phyloP scores from a whole-genome alignment of 805 yeast genomes.

The Myxozyma kluyveri region DNA sequence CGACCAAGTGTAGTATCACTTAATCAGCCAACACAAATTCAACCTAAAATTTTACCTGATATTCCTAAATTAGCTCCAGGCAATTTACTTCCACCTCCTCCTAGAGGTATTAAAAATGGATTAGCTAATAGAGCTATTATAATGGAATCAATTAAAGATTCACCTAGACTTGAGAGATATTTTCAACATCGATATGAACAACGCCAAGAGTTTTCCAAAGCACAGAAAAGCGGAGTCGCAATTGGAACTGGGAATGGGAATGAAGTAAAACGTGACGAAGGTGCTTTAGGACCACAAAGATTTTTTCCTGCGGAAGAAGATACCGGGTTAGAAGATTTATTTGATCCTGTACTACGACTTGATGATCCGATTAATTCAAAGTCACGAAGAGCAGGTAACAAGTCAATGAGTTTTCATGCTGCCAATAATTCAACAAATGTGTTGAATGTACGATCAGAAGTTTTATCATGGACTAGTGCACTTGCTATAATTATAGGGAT shows the following conservation, averaged over 20 bases:
- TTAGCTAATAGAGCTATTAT: neutral
- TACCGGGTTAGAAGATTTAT: slow-evolving; percentile 27
- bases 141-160: neutral
- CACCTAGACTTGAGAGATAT: slow-evolving; percentile 2
- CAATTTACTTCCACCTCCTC: slow-evolving; percentile 14
- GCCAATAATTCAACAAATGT: no score
- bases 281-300: slow-evolving; percentile 16
- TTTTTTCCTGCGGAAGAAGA: slow-evolving; percentile 23
- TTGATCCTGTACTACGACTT: slow-evolving; percentile 19
- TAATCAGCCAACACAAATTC: neutral
- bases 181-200: slow-evolving; percentile 1
- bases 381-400: neutral
- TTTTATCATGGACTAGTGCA: neutral
- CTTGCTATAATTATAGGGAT: neutral
- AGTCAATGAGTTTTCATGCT: neutral
- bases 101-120: slow-evolving; percentile 8
- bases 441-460: no score
- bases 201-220: neutral
- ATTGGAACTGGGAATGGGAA: neutral
- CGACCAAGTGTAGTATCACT: slow-evolving; percentile 8
- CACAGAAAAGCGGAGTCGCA: neutral
- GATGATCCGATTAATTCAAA: slow-evolving; percentile 1
- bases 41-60: neutral
- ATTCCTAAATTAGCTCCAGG: slow-evolving; percentile 16
- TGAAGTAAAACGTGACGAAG: neutral